Base-by-base conservation (phyloP, 139 green algal genomes). In the Coelastrella sp. region DNA sequence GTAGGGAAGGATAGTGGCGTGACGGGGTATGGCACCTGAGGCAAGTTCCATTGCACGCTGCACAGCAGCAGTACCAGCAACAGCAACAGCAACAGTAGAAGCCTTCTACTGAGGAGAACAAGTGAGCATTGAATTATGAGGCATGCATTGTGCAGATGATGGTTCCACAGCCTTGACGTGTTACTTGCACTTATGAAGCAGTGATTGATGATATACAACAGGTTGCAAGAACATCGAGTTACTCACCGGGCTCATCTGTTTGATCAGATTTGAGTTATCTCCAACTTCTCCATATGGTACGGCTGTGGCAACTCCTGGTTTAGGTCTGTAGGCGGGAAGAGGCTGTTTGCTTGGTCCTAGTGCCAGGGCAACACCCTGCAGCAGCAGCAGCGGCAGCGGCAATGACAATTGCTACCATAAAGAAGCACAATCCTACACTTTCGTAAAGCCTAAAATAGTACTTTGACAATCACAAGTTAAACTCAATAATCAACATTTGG, bases 271-370 rank as follows among this genome's bases (percentile, higher is more conserved):
- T 5, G 57, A 37, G 68, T 86, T 82, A 40, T 73, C 57, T 4
- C 69, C 82, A 21, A 90, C 64, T 27, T 79, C 48, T 3, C 82
- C 87, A 74, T 90, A 90, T 27, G 51, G 53, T 5, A 23, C 51
- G 1, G 23, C 80, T 51, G 40, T 11, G 9, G 17, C 3, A 15
- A 37, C 43, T 50, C 75, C 43, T 37, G 35, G 30, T 13, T n/a
- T 25, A 1, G 4, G 17, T 4, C 67, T 35, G 81, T 81, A 88
- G 34, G 82, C 75, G 8, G 86, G 86, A 35, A 90, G 77, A 32
- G 87, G 87, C 87, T 88, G 77, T 83, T 90, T 90, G 83, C 62
- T 86, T 48, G 83, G 71, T 13, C 87, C 87, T 40, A 90, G 69
- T 8, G 71, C 83, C 11, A 90, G 4, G 11, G 81, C 80, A 21